phyloP scores from a whole-genome alignment of 2,329 filamentous ascomycete genomes.

The Onygena corvina region DNA sequence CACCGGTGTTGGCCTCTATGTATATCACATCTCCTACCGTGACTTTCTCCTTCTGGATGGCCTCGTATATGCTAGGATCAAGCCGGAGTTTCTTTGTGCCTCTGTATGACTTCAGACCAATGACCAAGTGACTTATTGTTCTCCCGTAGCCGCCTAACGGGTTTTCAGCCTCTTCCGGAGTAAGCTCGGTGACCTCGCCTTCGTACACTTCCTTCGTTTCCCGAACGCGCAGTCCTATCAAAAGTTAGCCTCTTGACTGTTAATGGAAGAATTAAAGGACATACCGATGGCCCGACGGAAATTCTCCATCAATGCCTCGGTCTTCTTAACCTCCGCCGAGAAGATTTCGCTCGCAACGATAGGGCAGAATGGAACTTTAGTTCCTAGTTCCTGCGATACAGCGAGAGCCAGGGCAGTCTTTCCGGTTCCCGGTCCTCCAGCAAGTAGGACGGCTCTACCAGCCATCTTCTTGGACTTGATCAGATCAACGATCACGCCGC shows the following conservation, averaged over 20 bases:
- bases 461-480: slow-evolving; percentile 97
- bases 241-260: neutral
- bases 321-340: slow-evolving; percentile 98
- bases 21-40: slow-evolving; percentile 96
- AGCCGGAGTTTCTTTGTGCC: slow-evolving; percentile 95
- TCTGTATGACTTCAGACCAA: slow-evolving; percentile 87
- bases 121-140: slow-evolving; percentile 90
- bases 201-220: slow-evolving; percentile 99
- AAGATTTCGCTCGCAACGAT: slow-evolving; percentile 98
- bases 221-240: slow-evolving; percentile 65
- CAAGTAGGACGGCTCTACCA: slow-evolving; percentile 80
- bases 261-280: slow-evolving; percentile 6
- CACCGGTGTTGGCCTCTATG: slow-evolving; percentile 97
- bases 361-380: slow-evolving; percentile 95
- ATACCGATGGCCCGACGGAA: slow-evolving; percentile 87
- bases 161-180: slow-evolving; percentile 95
- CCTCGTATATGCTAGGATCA: slow-evolving; percentile 97
- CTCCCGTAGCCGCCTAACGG: slow-evolving; percentile 92
- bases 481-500: slow-evolving; percentile 88
- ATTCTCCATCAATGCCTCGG: slow-evolving; percentile 97
- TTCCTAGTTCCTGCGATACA: slow-evolving; percentile 91
- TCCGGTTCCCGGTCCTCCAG: slow-evolving; percentile 88
- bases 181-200: slow-evolving; percentile 94
- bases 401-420: slow-evolving; percentile 94
- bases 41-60: slow-evolving; percentile 95